Evolutionary conservation across 768 basidiomycete species (phyloP).

Genomic region (Pleurotus salmoneostramineus): DNA sequence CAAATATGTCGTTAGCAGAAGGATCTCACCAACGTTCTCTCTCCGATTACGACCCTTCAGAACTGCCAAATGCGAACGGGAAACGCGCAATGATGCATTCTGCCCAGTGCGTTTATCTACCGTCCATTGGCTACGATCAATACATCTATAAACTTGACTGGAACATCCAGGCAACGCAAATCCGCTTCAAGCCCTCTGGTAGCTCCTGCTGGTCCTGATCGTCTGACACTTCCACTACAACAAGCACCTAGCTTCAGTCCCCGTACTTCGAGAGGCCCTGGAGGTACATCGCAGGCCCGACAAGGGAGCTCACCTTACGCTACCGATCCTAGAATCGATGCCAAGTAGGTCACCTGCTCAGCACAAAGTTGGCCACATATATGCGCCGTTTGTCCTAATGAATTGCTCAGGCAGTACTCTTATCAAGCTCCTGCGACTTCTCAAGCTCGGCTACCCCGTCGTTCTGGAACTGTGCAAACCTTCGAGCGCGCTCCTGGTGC

Average conservation of each 20-base stretch:
- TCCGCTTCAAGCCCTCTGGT: constrained; percentile 43
- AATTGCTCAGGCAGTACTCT: constrained; percentile 55
- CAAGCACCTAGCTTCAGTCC: constrained; percentile 45
- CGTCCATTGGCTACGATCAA: no score
- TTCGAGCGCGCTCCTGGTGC: constrained; percentile 24
- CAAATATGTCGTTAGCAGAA: constrained; percentile 45
- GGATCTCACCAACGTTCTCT: constrained; percentile 36
- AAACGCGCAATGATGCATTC: constrained; percentile 56
- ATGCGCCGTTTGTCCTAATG: not conserved
- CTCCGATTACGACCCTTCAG: constrained; percentile 26
- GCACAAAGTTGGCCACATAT: not conserved
- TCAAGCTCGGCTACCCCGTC: constrained; percentile 35
- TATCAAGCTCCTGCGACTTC: constrained; percentile 48
- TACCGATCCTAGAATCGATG: constrained; percentile 36
- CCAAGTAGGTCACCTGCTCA: constrained; percentile 33
- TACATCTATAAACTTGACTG: not conserved
- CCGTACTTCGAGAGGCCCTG: constrained; percentile 15
- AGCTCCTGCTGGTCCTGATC: constrained; percentile 55
- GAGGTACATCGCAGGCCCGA: constrained; percentile 25
- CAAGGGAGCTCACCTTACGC: not conserved
- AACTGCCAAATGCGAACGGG: constrained; percentile 48
- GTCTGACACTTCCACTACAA: constrained; percentile 64
- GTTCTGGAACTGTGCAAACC: constrained; percentile 36
- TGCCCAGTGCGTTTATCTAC: constrained; percentile 32
- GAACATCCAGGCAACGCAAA: constrained; percentile 11